A percentile compares a stretch with the other conserved stretches of the same genome.
Conservation (phyloP, 208 protist species). For the Leishmania tropica region DNA sequence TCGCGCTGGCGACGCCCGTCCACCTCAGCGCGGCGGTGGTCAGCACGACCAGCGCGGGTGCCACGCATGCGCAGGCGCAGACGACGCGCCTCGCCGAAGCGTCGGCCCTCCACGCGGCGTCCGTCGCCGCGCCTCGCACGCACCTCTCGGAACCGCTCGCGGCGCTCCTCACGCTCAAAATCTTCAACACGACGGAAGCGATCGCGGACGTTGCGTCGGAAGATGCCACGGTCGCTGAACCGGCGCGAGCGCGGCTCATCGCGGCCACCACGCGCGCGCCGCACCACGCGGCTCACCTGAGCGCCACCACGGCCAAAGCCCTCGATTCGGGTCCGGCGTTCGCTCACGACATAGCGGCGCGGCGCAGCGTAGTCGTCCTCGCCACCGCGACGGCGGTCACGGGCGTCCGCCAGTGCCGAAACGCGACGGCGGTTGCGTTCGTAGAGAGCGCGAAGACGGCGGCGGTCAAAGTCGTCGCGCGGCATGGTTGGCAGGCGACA, state of each 20-base stretch:
- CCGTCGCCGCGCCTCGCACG: slow-evolving; percentile 18
- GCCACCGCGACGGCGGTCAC: slow-evolving; percentile 57
- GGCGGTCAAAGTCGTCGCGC: slow-evolving; percentile 75
- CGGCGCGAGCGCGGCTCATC: slow-evolving; percentile 21
- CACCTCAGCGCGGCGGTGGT: slow-evolving; percentile 8
- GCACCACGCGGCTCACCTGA: slow-evolving; percentile 63
- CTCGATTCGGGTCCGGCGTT: slow-evolving; percentile 65
- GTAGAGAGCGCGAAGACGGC: slow-evolving; percentile 79
- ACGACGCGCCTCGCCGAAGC: slow-evolving; percentile 10
- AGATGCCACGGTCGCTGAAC: slow-evolving; percentile 74
- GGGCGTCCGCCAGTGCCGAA: slow-evolving; percentile 69
- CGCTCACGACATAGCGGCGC: slow-evolving; percentile 81
- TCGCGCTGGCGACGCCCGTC: slow-evolving; percentile 29
- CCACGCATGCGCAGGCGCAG: slow-evolving; percentile 23
- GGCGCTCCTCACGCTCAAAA: slow-evolving; percentile 62
- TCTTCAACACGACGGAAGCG: slow-evolving; percentile 85
- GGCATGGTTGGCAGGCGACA: slow-evolving; percentile 35
- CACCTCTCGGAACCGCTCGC: slow-evolving; percentile 50
- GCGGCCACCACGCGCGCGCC: slow-evolving; percentile 9
- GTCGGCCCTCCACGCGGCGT: slow-evolving; percentile 4
- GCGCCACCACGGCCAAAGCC: slow-evolving; percentile 82
- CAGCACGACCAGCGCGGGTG: slow-evolving; percentile 13
- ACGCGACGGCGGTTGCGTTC: slow-evolving; percentile 82
- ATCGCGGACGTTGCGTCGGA: slow-evolving; percentile 57
- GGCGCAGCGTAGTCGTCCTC: slow-evolving; percentile 61